A percentile compares a stretch with the other conserved stretches of the same genome.
Conservation (phyloP, 2,329 filamentous ascomycete species). For the Emmonsia crescens region DNA sequence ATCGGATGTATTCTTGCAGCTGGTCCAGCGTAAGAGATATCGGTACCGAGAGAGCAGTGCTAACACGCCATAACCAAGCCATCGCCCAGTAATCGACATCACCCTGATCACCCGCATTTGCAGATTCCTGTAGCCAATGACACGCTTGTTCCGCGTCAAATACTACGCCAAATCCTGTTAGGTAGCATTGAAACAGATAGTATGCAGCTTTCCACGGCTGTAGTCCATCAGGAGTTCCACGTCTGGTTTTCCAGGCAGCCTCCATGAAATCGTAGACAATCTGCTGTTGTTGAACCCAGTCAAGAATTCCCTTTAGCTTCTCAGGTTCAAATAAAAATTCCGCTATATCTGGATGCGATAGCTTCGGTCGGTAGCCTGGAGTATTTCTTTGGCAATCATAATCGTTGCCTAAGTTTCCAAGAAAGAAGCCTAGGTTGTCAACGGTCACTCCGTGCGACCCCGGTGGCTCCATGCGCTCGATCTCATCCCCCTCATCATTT, state of each 20-base stretch:
- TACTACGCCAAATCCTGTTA: not conserved
- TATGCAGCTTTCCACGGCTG: slow-evolving; percentile 4
- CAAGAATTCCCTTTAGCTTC: not conserved
- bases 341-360: slow-evolving; percentile 1
- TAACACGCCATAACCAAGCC: slow-evolving; percentile 1
- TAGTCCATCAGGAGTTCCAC: not conserved
- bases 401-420: not conserved
- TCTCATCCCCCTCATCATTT: not conserved
- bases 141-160: slow-evolving; percentile 1
- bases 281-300: not conserved
- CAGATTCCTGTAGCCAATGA: not conserved
- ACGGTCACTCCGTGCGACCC: not conserved
- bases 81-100: slow-evolving; percentile 3
- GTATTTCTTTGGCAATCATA: slow-evolving; percentile 2
- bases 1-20: not conserved
- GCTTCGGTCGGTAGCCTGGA: not conserved
- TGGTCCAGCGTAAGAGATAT: not conserved
- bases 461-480: not conserved
- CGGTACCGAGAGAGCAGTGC: not conserved
- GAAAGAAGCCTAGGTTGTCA: not conserved
- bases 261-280: not conserved
- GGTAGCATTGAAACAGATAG: slow-evolving; percentile 1
- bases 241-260: not conserved
- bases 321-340: slow-evolving; percentile 1
- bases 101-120: not conserved